phyloP scores from a whole-genome alignment of 2,329 filamentous ascomycete species.

The Colletotrichum sp. region DNA sequence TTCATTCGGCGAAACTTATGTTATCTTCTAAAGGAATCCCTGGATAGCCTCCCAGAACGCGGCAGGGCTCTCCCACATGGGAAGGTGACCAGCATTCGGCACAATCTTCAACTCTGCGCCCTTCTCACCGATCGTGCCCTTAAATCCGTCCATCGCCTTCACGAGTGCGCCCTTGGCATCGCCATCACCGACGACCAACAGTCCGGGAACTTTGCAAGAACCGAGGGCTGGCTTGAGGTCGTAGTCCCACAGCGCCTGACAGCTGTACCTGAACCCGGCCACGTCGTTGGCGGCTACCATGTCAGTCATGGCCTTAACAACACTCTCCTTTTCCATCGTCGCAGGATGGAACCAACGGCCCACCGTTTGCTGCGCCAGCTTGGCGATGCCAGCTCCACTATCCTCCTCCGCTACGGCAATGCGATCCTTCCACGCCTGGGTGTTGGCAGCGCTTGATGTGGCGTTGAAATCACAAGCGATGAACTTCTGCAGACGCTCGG shows the following conservation, averaged over 20 bases:
- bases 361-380: constrained; percentile 74
- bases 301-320: constrained; percentile 63
- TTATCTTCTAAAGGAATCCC: constrained; percentile 53
- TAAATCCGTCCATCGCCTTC: constrained; percentile 81
- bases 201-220: constrained; percentile 58
- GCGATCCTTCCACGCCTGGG: constrained; percentile 79
- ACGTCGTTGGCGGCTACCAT: constrained; percentile 75
- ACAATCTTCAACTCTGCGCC: constrained; percentile 68
- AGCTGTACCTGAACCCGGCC: constrained; percentile 70
- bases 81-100: constrained; percentile 76
- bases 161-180: constrained; percentile 76
- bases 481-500: constrained; percentile 62
- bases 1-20: background rate
- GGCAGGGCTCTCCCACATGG: constrained; percentile 78
- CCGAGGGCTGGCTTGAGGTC: constrained; percentile 65
- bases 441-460: constrained; percentile 74
- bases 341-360: constrained; percentile 78
- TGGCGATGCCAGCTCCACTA: constrained; percentile 61
- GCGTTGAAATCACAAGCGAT: constrained; percentile 82
- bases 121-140: constrained; percentile 55
- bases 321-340: constrained; percentile 48
- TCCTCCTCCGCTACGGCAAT: constrained; percentile 68
- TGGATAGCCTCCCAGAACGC: constrained; percentile 70
- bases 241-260: constrained; percentile 75
- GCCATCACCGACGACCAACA: constrained; percentile 74